Base-by-base conservation (phyloP, 345 rosid genomes). In the Lepidium didymum region DNA sequence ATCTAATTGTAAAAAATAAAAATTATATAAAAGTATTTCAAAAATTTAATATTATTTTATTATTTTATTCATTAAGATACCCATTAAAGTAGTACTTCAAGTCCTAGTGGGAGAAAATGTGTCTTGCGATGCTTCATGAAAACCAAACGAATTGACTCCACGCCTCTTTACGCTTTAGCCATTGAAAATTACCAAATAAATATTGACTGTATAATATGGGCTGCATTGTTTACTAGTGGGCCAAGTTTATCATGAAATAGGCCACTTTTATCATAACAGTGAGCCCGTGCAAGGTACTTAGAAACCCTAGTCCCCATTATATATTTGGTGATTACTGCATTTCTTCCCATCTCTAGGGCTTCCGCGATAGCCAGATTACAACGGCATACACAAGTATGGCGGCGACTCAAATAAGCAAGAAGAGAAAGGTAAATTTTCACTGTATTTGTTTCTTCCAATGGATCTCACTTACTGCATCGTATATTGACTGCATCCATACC, bases 381-480 rank as follows among this genome's bases (percentile, higher is more conserved):
- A 4, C 33, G 33, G 33, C 25, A 46, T 49, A n/a, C 6, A 49
- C 45, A 38, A 81, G 16, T 45, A 87, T 87, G 90, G 81, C 86
- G 90, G 81, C 86, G 8, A 64, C 90, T 34, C 96, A 86, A 77
- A 88, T 88, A 35, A 86, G 91, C 80, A 88, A 88, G 85, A 88
- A 86, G 81, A 77, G 88, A 60, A 88, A 88, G 78, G 91, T 85
- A 3, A 49, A 35, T 67, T 7, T 1, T 8, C 10, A 8, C 36
- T 42, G 18, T 25, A 34, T 56, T 13, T 57, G 21, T 13, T 5
- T 1, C 7, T 11, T 56, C 6, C 6, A 13, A 18, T 33, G n/a
- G 14, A 33, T 43, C 23, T 44, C n/a, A 5, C 47, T 10, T 0
- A 3, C 53, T 46, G 35, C 8, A 15, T 56, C 29, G 51, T 10